Evolutionary conservation across 768 basidiomycete genomes (phyloP).

Genomic region (Baorangia bicolor): DNA sequence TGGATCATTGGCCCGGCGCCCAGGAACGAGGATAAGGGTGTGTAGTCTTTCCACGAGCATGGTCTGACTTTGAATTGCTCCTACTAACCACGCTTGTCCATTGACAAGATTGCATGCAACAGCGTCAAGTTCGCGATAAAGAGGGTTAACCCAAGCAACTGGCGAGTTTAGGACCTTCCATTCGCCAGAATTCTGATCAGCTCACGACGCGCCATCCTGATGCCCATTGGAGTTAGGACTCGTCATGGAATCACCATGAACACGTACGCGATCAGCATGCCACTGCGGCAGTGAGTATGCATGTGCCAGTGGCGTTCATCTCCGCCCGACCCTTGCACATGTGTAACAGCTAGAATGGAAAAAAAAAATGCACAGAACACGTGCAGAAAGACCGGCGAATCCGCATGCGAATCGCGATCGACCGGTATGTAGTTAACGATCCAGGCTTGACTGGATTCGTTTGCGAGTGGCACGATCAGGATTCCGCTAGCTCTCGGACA

Average conservation of each 20-base stretch:
- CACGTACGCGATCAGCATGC: slow-evolving; percentile 28
- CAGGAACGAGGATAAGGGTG: not conserved
- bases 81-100: no score
- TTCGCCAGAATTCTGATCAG: not conserved
- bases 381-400: not conserved
- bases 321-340: not conserved
- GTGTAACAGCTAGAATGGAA: not conserved
- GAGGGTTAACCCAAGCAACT: slow-evolving; percentile 23
- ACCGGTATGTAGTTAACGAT: not conserved
- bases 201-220: not conserved
- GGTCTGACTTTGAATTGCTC: no score
- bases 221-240: slow-evolving; percentile 40
- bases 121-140: slow-evolving; percentile 22
- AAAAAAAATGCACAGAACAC: not conserved
- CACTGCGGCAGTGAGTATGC: slow-evolving; percentile 21
- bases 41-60: not conserved
- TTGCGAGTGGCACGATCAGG: not conserved
- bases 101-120: not conserved
- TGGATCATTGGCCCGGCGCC: slow-evolving; percentile 27
- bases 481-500: not conserved
- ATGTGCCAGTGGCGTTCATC: no score
- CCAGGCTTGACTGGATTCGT: not conserved
- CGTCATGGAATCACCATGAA: slow-evolving; percentile 43
- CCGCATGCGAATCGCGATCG: not conserved
- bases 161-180: slow-evolving; percentile 1